These are phyloP conservation scores for Russula lepida DNA, from an alignment of 768 basidiomycete genomes.

Conservation along the genomic window DNA sequence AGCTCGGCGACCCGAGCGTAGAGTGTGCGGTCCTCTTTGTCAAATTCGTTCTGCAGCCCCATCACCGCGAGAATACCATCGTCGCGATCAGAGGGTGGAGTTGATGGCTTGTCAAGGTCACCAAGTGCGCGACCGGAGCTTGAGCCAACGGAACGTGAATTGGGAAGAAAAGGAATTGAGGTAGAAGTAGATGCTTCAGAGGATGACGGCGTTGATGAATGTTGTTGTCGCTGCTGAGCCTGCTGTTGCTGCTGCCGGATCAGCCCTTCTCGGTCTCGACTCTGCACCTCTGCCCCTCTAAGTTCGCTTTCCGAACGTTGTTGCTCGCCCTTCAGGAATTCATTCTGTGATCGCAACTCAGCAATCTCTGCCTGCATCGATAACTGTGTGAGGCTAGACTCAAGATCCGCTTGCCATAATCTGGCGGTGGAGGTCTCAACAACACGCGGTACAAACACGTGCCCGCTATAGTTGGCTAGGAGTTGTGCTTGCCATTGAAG, in stretches of 20 bases:
- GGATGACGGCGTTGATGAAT: not conserved
- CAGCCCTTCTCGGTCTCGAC: conserved; percentile 5
- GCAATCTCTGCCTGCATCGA: conserved; percentile 33
- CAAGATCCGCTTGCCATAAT: conserved; percentile 33
- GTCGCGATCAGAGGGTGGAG: conserved; percentile 16
- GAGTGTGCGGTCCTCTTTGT: conserved; percentile 35
- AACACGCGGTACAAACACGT: conserved; percentile 39
- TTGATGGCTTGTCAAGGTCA: not conserved
- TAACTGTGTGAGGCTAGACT: conserved; percentile 44
- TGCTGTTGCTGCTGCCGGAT: not conserved
- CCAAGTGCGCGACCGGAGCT: not conserved
- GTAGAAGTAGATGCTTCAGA: not conserved
- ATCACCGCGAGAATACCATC: conserved; percentile 24
- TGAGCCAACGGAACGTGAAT: not conserved
- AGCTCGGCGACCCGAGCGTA: conserved; percentile 31
- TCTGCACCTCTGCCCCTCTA: conserved; percentile 6
- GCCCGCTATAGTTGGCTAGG: conserved; percentile 50
- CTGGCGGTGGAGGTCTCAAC: conserved; percentile 19
- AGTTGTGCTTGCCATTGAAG: conserved; percentile 61
- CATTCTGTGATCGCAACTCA: conserved; percentile 10
- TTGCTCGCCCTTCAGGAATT: conserved; percentile 20
- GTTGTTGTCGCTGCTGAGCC: not conserved
- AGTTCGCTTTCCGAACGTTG: conserved; percentile 10
- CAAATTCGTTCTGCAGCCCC: conserved; percentile 32
- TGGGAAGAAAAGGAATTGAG: not conserved